A percentile compares a stretch with the other conserved stretches of the same genome.
Evolutionary conservation across 176 grass and related monocot genomes (phyloP).

Genomic region (Triticum dicoccoides): DNA sequence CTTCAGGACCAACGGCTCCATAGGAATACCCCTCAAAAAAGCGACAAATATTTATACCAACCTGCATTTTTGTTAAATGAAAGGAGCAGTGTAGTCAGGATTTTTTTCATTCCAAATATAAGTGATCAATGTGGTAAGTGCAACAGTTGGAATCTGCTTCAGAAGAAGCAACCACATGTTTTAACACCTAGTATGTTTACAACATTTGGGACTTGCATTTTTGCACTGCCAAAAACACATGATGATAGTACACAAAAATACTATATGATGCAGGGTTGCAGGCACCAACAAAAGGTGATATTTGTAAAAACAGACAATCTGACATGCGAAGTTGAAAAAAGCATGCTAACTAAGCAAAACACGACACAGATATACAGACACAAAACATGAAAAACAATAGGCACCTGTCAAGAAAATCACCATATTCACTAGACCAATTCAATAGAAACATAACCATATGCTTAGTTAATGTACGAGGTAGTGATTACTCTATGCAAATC

Average conservation of each 20-base stretch:
- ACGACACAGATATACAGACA: no score
- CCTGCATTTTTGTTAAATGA: slow-evolving; percentile 28
- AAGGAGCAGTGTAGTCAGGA: not conserved
- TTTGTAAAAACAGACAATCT: not conserved
- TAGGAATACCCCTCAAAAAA: slow-evolving; percentile 69
- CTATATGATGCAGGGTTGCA: not conserved
- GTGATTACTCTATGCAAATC: not conserved
- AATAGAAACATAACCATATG: no score
- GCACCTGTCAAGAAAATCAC: no score
- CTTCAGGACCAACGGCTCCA: slow-evolving; percentile 25
- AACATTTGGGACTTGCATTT: not conserved
- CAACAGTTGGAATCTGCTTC: not conserved
- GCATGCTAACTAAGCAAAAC: not conserved
- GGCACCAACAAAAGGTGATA: not conserved
- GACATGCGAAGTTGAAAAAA: not conserved
- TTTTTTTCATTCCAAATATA: not conserved
- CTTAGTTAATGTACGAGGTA: not conserved
- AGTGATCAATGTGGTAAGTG: not conserved
- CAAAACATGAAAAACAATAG: no score
- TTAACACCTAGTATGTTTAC: not conserved
- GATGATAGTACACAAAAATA: not conserved
- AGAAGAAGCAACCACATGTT: not conserved
- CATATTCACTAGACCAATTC: no score
- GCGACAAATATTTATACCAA: slow-evolving; percentile 53
- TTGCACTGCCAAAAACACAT: not conserved